These are phyloP conservation scores for Jatropha multifida DNA, from an alignment of 441 rosid species.

Conservation along the genomic window DNA sequence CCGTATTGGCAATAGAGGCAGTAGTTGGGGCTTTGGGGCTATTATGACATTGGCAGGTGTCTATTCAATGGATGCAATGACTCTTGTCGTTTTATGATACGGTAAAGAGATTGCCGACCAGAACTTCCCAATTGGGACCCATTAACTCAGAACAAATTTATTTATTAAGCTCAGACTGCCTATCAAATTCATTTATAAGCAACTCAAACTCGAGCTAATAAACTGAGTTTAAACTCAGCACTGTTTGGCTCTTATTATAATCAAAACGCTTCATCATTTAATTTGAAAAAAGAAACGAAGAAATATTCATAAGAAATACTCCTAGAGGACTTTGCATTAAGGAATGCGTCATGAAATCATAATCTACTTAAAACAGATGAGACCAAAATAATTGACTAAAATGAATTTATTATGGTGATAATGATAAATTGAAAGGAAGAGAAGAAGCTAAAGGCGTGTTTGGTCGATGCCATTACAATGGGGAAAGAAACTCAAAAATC, in stretches of 20 bases:
- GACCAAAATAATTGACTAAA: conserved; percentile 1
- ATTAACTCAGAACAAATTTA: no score
- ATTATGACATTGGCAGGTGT: conserved; percentile 7
- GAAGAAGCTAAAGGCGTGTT: neutral
- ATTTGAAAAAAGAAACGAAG: neutral
- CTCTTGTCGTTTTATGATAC: neutral
- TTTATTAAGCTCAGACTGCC: no score
- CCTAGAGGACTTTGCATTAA: neutral
- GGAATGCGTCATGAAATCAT: conserved; percentile 20
- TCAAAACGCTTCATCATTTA: neutral
- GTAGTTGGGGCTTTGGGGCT: neutral
- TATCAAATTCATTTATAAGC: no score
- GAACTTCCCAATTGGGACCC: neutral
- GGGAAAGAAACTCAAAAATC: conserved; percentile 14
- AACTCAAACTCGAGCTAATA: no score
- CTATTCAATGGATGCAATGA: neutral
- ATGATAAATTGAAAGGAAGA: neutral
- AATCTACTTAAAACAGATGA: conserved; percentile 21
- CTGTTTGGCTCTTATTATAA: no score
- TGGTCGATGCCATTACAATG: conserved; percentile 11
- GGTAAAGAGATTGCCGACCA: neutral
- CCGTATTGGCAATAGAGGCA: neutral
- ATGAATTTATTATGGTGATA: neutral
- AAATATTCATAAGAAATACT: neutral
- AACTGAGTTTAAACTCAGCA: no score